phyloP scores from a whole-genome alignment of 78 protist genomes.

The Diacronema lutheri region DNA sequence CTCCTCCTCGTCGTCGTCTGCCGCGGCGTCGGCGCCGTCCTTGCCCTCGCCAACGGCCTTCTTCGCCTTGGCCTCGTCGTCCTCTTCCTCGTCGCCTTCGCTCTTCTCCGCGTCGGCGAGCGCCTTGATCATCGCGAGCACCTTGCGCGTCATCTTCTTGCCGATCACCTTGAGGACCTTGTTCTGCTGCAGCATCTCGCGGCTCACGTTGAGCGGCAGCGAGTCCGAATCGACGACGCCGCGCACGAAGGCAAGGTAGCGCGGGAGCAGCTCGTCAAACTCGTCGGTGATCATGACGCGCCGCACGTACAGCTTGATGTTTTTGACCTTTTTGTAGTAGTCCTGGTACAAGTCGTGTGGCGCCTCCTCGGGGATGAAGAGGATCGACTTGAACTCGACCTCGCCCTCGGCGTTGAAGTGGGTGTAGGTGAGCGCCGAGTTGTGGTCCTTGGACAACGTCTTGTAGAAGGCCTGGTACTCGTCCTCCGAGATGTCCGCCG shows the following conservation, averaged over 20 bases:
- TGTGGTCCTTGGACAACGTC: constrained; percentile 73
- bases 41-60: constrained; percentile 27
- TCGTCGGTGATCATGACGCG: constrained; percentile 92
- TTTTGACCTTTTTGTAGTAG: constrained; percentile 37
- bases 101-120: constrained; percentile 47
- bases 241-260: constrained; percentile 87
- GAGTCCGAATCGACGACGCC: constrained; percentile 98
- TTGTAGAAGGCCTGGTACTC: constrained; percentile 86
- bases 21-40: constrained; percentile 47
- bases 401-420: constrained; percentile 93
- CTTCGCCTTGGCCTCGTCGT: constrained; percentile 27
- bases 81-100: constrained; percentile 55
- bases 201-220: constrained; percentile 96
- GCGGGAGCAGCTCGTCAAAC: constrained; percentile 89
- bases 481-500: constrained; percentile 78
- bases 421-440: constrained; percentile 68
- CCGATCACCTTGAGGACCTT: constrained; percentile 70
- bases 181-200: constrained; percentile 85
- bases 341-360: constrained; percentile 65
- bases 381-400: constrained; percentile 82
- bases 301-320: constrained; percentile 93
- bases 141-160: constrained; percentile 87
- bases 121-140: constrained; percentile 78
- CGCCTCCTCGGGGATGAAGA: constrained; percentile 90
- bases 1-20: constrained; percentile 36